Percentiles rank a stretch among this genome's conserved stretches.
These are phyloP conservation scores for Arctium lappa DNA, from an alignment of 129 eudicot species.

Conservation along the genomic window DNA sequence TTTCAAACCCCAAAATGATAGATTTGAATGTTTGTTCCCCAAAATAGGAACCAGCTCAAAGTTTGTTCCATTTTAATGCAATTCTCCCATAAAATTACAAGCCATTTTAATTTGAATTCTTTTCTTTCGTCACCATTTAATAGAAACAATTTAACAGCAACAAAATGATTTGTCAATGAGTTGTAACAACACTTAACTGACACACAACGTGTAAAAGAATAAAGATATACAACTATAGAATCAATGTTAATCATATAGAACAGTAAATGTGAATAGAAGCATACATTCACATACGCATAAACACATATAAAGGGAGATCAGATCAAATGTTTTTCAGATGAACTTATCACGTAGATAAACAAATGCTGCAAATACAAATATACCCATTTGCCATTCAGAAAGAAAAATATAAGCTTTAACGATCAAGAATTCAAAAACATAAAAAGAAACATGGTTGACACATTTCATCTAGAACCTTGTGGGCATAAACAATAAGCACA, in stretches of 20 bases:
- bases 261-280: neutral
- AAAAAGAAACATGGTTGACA: slow-evolving; percentile 9
- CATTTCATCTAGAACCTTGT: slow-evolving; percentile 15
- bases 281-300: neutral
- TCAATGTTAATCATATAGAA: neutral
- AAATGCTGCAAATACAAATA: neutral
- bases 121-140: neutral
- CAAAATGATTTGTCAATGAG: slow-evolving; percentile 21
- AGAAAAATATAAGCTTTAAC: slow-evolving; percentile 6
- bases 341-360: too few species aligned
- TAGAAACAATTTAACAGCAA: neutral
- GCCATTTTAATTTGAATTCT: neutral
- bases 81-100: neutral
- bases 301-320: slow-evolving; percentile 8
- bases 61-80: too few species aligned
- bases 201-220: slow-evolving; percentile 1
- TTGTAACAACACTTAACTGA: slow-evolving; percentile 27
- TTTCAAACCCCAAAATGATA: too few species aligned
- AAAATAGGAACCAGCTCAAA: too few species aligned
- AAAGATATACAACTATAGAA: neutral
- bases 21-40: too few species aligned
- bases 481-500: neutral
- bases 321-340: slow-evolving; percentile 10
- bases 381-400: neutral
- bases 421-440: neutral